Conservation (phyloP, 1,284 basidiomycete genomes). For the Inonotus hispidus region DNA sequence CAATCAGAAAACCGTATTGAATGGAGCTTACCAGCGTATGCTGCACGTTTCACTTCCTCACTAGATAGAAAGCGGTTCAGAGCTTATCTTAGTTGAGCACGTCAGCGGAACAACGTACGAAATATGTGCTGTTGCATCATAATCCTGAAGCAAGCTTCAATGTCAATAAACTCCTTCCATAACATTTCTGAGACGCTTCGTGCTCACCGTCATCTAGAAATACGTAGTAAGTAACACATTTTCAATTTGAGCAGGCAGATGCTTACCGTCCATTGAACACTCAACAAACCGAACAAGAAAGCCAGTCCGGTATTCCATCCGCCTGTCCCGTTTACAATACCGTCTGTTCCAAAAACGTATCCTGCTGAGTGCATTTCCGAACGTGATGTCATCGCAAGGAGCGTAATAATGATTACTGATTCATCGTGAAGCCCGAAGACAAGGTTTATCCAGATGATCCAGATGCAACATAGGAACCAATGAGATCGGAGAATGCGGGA, state of each 20-base stretch:
- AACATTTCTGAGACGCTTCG: not conserved
- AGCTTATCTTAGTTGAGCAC: not conserved
- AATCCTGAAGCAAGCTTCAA: slow-evolving; percentile 36
- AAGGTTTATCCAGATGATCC: not conserved
- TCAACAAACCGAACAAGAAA: slow-evolving; percentile 84
- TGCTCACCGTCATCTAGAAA: slow-evolving; percentile 57
- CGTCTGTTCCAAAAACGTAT: slow-evolving; percentile 75
- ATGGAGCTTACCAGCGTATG: slow-evolving; percentile 63
- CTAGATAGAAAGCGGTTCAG: slow-evolving; percentile 29
- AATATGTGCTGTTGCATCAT: slow-evolving; percentile 83
- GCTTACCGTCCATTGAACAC: slow-evolving; percentile 86
- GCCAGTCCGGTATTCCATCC: slow-evolving; percentile 79
- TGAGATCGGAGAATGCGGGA: not conserved
- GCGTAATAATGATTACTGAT: slow-evolving; percentile 78
- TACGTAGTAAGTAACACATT: not conserved
- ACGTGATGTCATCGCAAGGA: slow-evolving; percentile 74
- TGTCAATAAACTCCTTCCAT: not conserved
- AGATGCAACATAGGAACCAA: not conserved
- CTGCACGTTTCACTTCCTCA: slow-evolving; percentile 86
- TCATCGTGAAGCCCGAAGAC: not conserved
- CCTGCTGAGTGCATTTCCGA: slow-evolving; percentile 74
- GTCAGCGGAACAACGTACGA: slow-evolving; percentile 44
- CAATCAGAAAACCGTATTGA: not conserved
- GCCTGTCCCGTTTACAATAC: slow-evolving; percentile 70
- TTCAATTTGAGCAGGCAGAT: not conserved